phyloP scores from a whole-genome alignment of 305 asterid genomes.

The Fraxinus greggii region DNA sequence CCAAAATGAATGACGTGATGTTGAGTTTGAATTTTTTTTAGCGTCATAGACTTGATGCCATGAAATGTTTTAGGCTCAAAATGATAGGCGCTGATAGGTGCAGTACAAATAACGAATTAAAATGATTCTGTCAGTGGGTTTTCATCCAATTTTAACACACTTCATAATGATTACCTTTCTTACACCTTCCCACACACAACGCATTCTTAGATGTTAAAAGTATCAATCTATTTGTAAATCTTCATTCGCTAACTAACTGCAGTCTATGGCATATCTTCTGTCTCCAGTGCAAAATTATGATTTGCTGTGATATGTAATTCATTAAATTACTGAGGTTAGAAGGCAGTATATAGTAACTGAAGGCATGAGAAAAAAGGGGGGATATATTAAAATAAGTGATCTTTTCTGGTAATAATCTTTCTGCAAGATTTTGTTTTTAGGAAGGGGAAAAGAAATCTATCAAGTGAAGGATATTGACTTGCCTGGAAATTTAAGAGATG shows the following conservation, averaged over 20 bases:
- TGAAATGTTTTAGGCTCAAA: background rate
- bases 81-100: background rate
- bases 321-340: background rate
- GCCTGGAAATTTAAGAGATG: conserved; percentile 30
- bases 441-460: conserved; percentile 26
- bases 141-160: background rate
- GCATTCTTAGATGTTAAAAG: background rate
- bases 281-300: background rate
- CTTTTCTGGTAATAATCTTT: background rate
- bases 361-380: background rate
- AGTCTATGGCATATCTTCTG: background rate
- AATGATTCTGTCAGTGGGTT: conserved; percentile 11
- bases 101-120: background rate
- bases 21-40: background rate
- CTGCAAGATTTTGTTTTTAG: conserved; percentile 30
- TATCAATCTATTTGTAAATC: background rate
- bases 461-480: conserved; percentile 20
- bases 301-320: background rate
- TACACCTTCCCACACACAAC: too few species aligned
- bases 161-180: background rate
- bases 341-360: background rate
- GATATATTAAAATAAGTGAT: background rate
- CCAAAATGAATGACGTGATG: background rate
- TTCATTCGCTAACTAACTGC: background rate
- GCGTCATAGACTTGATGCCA: background rate